These are phyloP conservation scores for Trichoderma sp. DNA, from an alignment of 2,329 filamentous ascomycete genomes.

Conservation along the genomic window DNA sequence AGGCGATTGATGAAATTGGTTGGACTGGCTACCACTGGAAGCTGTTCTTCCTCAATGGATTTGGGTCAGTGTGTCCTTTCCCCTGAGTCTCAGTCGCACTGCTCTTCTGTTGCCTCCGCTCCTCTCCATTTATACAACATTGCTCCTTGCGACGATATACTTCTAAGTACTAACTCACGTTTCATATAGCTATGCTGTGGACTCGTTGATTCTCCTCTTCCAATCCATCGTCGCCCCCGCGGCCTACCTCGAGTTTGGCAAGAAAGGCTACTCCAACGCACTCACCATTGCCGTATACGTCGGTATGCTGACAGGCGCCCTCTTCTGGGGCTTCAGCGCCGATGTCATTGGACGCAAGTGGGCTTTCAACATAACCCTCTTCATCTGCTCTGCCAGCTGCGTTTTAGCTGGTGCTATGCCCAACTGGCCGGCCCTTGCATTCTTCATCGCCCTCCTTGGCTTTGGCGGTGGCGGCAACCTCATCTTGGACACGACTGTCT, in stretches of 20 bases:
- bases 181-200: slow-evolving; percentile 48
- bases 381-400: slow-evolving; percentile 59
- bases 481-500: slow-evolving; percentile 55
- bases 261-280: slow-evolving; percentile 56
- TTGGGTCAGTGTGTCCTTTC: slow-evolving; percentile 45
- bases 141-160: neutral
- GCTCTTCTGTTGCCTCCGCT: neutral
- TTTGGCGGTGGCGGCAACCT: slow-evolving; percentile 62
- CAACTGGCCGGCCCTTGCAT: slow-evolving; percentile 64
- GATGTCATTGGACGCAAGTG: slow-evolving; percentile 69
- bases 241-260: slow-evolving; percentile 61
- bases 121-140: neutral
- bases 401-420: slow-evolving; percentile 68
- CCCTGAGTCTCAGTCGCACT: neutral
- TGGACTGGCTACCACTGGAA: slow-evolving; percentile 63
- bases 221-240: slow-evolving; percentile 64
- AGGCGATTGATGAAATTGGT: slow-evolving; percentile 61
- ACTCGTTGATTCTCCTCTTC: slow-evolving; percentile 54
- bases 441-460: slow-evolving; percentile 64
- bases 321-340: slow-evolving; percentile 70
- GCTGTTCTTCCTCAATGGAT: slow-evolving; percentile 64
- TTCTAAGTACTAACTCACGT: slow-evolving; percentile 9
- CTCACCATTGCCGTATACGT: slow-evolving; percentile 65
- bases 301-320: slow-evolving; percentile 57
- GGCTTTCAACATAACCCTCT: slow-evolving; percentile 68